These are phyloP conservation scores for Chrysophaeum taylorii DNA, from an alignment of 352 stramenopile genomes.

Conservation along the genomic window DNA sequence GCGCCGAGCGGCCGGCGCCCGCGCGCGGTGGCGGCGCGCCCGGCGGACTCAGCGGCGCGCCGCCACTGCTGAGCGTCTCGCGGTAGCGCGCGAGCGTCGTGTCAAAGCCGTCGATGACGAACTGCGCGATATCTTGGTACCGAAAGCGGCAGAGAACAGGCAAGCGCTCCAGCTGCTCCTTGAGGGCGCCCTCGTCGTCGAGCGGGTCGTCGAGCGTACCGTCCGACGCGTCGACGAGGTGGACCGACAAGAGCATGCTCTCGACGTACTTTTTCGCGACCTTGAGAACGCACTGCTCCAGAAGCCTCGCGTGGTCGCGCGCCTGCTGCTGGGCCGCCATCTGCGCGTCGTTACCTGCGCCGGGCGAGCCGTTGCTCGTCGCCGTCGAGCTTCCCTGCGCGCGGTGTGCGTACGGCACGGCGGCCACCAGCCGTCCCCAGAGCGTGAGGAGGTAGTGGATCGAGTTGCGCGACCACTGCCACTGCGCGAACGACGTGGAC, in stretches of 20 bases:
- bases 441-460: slow-evolving; percentile 93
- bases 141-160: slow-evolving; percentile 92
- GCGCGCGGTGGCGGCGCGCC: slow-evolving; percentile 46
- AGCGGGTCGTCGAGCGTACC: slow-evolving; percentile 86
- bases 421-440: slow-evolving; percentile 86
- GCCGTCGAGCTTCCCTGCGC: too few species aligned
- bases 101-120: slow-evolving; percentile 84
- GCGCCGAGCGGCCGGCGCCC: slow-evolving; percentile 48
- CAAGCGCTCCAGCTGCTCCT: slow-evolving; percentile 90
- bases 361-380: too few species aligned
- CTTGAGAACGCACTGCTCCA: slow-evolving; percentile 40
- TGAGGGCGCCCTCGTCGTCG: slow-evolving; percentile 86
- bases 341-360: slow-evolving; percentile 52
- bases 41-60: slow-evolving; percentile 57
- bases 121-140: slow-evolving; percentile 79
- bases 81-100: slow-evolving; percentile 82
- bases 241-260: slow-evolving; percentile 81
- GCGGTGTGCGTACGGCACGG: slow-evolving; percentile 90
- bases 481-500: slow-evolving; percentile 88
- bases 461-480: slow-evolving; percentile 64
- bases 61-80: slow-evolving; percentile 50
- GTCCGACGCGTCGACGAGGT: slow-evolving; percentile 77
- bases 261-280: slow-evolving; percentile 91
- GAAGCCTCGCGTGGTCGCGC: too few species aligned
- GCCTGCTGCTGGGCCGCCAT: slow-evolving; percentile 49